Evolutionary conservation across 2,329 filamentous ascomycete genomes (phyloP).

Genomic region (Colletotrichum limetticola): DNA sequence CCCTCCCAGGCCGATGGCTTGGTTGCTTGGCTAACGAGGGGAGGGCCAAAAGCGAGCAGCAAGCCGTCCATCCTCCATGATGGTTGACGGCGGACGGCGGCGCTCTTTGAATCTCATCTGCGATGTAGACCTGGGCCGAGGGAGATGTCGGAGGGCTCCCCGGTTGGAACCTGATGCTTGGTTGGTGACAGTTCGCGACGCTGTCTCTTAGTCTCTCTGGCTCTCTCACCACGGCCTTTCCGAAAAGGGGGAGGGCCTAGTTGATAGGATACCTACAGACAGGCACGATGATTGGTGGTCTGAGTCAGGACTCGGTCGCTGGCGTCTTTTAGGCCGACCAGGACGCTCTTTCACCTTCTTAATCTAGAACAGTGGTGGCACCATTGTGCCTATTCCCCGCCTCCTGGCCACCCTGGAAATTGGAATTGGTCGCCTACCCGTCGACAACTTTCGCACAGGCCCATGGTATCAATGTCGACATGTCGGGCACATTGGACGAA

Average conservation of each 20-base stretch:
- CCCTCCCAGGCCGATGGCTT: slow-evolving; percentile 4
- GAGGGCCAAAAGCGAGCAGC: slow-evolving; percentile 2
- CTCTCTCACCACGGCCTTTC: slow-evolving; percentile 28
- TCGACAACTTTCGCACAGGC: slow-evolving; percentile 27
- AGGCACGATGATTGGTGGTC: slow-evolving; percentile 30
- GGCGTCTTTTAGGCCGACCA: slow-evolving; percentile 32
- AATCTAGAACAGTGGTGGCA: slow-evolving; percentile 36
- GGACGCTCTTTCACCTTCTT: slow-evolving; percentile 33
- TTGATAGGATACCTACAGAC: slow-evolving; percentile 15
- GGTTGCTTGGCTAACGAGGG: slow-evolving; percentile 29
- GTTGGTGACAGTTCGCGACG: slow-evolving; percentile 14
- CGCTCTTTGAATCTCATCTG: slow-evolving; percentile 8
- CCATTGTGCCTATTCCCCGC: slow-evolving; percentile 31
- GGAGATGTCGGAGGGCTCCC: slow-evolving; percentile 16
- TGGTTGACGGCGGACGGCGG: background rate
- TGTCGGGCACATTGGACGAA: slow-evolving; percentile 23
- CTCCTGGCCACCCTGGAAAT: slow-evolving; percentile 31
- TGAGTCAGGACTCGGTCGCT: slow-evolving; percentile 34
- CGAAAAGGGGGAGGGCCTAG: slow-evolving; percentile 33
- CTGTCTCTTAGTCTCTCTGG: background rate
- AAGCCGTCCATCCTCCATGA: background rate
- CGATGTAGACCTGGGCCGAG: slow-evolving; percentile 9
- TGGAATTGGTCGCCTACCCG: slow-evolving; percentile 27
- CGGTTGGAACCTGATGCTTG: background rate
- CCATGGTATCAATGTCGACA: slow-evolving; percentile 22